Conservation (phyloP, 148 eudicot species). For the Hydrangea macrophylla region DNA sequence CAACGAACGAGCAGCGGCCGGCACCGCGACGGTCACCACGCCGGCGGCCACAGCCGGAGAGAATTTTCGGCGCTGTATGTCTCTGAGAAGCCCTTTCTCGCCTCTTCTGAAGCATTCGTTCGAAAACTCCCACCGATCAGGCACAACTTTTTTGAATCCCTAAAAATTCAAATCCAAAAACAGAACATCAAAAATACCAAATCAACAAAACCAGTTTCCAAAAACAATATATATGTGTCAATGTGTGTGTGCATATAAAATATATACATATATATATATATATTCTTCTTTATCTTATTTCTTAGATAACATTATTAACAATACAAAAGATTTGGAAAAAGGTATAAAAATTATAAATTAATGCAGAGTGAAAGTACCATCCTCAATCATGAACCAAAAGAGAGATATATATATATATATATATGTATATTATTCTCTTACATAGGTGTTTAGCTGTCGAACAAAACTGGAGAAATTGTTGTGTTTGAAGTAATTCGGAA, state of each 20-base stretch:
- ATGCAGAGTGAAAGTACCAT: too few relatives aligned
- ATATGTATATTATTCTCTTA: constrained; percentile 18
- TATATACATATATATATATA: too few relatives aligned
- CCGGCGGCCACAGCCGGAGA: constrained; percentile 20
- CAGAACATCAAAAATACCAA: not conserved
- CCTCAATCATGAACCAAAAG: not conserved
- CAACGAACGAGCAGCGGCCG: constrained; percentile 13
- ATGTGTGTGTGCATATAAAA: too few relatives aligned
- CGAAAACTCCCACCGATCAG: constrained; percentile 85
- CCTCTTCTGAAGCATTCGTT: constrained; percentile 73
- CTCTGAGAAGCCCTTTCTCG: constrained; percentile 51
- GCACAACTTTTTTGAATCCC: constrained; percentile 66
- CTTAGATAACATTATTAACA: too few relatives aligned
- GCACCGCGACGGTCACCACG: constrained; percentile 30
- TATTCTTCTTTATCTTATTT: too few relatives aligned
- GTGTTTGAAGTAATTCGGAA: constrained; percentile 77
- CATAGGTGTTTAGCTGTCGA: constrained; percentile 86
- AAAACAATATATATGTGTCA: too few relatives aligned
- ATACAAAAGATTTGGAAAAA: too few relatives aligned
- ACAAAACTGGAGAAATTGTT: constrained; percentile 92
- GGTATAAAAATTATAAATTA: too few relatives aligned
- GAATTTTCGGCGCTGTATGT: constrained; percentile 77
- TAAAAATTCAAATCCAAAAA: constrained; percentile 11
- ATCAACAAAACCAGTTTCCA: too few relatives aligned
- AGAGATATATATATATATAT: not conserved